Percentiles rank a stretch among this genome's conserved stretches.
These are phyloP conservation scores for Sugiyamaella marilandica DNA, from an alignment of 805 yeast genomes.

Conservation along the genomic window DNA sequence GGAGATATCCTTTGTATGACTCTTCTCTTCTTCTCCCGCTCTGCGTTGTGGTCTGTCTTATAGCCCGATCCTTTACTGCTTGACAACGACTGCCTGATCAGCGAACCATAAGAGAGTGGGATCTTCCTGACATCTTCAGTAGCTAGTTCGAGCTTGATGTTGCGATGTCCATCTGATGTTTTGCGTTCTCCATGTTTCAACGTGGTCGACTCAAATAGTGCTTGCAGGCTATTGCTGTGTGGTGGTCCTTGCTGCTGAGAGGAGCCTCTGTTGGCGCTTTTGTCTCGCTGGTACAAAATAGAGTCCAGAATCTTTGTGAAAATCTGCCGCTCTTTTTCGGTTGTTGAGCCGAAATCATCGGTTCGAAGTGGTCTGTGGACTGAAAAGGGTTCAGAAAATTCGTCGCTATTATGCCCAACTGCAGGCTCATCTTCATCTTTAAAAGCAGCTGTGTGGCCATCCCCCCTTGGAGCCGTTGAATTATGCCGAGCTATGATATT, in stretches of 20 bases:
- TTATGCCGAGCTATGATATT: no score
- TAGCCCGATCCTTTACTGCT: background rate
- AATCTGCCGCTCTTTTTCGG: constrained; percentile 19
- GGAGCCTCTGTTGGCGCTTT: background rate
- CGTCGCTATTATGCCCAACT: background rate
- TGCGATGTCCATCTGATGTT: background rate
- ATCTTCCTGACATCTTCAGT: constrained; percentile 15
- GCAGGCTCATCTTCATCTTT: background rate
- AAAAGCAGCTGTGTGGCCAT: no score
- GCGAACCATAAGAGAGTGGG: constrained; percentile 18
- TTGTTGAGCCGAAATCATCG: constrained; percentile 7
- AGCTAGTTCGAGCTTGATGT: constrained; percentile 16
- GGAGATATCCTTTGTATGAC: constrained; percentile 8
- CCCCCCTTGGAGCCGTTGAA: no score
- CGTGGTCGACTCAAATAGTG: constrained; percentile 17
- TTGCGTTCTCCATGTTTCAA: background rate
- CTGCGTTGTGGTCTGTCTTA: background rate
- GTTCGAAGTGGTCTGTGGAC: constrained; percentile 13
- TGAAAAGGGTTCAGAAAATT: constrained; percentile 9
- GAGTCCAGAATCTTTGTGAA: constrained; percentile 21
- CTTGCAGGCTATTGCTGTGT: constrained; percentile 12
- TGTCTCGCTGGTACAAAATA: constrained; percentile 11
- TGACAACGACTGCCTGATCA: constrained; percentile 6
- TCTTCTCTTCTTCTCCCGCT: background rate
- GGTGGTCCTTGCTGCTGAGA: constrained; percentile 1